Evolutionary conservation across 805 yeast genomes (phyloP).

Genomic region (Sporopachydermia quercuum): DNA sequence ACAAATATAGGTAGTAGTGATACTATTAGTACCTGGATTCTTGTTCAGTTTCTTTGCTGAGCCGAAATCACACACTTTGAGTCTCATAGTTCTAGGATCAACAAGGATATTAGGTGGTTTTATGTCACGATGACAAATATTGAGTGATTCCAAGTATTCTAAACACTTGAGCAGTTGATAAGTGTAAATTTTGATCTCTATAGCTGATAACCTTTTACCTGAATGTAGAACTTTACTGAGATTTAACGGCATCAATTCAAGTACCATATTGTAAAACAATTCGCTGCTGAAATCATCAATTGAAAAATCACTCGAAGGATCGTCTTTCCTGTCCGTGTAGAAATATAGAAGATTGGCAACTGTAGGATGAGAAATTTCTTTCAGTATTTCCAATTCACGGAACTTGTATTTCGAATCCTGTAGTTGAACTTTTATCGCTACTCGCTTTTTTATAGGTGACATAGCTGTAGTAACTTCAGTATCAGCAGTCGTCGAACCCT

Average conservation of each 20-base stretch:
- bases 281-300: not conserved
- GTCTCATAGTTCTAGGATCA: conserved; percentile 48
- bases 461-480: conserved; percentile 8
- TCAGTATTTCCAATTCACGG: conserved; percentile 62
- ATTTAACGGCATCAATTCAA: not conserved
- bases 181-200: conserved; percentile 62
- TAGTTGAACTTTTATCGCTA: conserved; percentile 2
- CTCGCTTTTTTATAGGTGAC: conserved; percentile 4
- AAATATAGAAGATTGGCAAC: conserved; percentile 55
- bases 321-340: conserved; percentile 29
- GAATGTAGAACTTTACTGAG: not conserved
- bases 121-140: conserved; percentile 72
- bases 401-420: conserved; percentile 51
- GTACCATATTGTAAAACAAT: not conserved
- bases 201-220: conserved; percentile 35
- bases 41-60: conserved; percentile 68
- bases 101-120: conserved; percentile 73
- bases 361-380: conserved; percentile 69
- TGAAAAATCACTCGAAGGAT: not conserved
- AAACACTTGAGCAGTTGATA: conserved; percentile 74
- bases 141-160: conserved; percentile 68
- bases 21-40: conserved; percentile 48
- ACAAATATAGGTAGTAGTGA: conserved; percentile 45
- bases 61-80: conserved; percentile 78
- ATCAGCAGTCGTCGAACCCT: too few relatives aligned